Conservation (phyloP, 2,329 filamentous ascomycete species). For the Magnaporthiopsis incrustans region DNA sequence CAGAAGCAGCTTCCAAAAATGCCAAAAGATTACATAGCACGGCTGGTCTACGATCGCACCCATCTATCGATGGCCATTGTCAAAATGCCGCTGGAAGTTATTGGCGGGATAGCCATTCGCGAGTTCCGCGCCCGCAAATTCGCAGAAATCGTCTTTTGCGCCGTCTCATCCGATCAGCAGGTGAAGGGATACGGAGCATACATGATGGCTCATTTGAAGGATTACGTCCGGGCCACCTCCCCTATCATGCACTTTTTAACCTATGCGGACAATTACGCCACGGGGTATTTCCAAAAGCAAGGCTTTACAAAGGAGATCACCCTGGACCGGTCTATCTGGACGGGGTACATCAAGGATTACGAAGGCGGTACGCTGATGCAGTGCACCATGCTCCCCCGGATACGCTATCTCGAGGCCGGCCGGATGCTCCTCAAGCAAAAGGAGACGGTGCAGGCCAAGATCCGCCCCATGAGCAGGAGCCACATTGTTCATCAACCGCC, state of each 20-base stretch:
- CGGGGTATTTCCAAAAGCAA: slow-evolving; percentile 74
- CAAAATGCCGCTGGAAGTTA: slow-evolving; percentile 63
- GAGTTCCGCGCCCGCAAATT: slow-evolving; percentile 65
- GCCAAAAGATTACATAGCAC: slow-evolving; percentile 73
- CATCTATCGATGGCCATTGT: slow-evolving; percentile 70
- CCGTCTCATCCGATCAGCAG: slow-evolving; percentile 69
- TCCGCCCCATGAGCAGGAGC: slow-evolving; percentile 60
- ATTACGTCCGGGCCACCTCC: slow-evolving; percentile 70
- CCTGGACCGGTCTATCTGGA: slow-evolving; percentile 62
- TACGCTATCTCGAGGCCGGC: slow-evolving; percentile 62
- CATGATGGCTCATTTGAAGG: slow-evolving; percentile 68
- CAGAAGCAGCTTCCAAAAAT: slow-evolving; percentile 74
- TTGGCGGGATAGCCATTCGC: slow-evolving; percentile 64
- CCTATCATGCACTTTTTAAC: slow-evolving; percentile 73
- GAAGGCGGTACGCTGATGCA: slow-evolving; percentile 76
- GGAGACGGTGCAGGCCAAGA: slow-evolving; percentile 65
- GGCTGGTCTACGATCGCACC: slow-evolving; percentile 66
- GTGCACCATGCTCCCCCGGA: slow-evolving; percentile 67
- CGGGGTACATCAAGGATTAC: slow-evolving; percentile 78
- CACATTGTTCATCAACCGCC: slow-evolving; percentile 62
- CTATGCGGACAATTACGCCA: slow-evolving; percentile 73
- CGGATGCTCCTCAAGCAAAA: slow-evolving; percentile 71
- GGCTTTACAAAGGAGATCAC: slow-evolving; percentile 74
- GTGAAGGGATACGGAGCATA: slow-evolving; percentile 73
- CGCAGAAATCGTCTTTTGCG: slow-evolving; percentile 72